phyloP scores from a whole-genome alignment of 1,139 yeast species.

The Yamadazyma songkhlaensis region DNA sequence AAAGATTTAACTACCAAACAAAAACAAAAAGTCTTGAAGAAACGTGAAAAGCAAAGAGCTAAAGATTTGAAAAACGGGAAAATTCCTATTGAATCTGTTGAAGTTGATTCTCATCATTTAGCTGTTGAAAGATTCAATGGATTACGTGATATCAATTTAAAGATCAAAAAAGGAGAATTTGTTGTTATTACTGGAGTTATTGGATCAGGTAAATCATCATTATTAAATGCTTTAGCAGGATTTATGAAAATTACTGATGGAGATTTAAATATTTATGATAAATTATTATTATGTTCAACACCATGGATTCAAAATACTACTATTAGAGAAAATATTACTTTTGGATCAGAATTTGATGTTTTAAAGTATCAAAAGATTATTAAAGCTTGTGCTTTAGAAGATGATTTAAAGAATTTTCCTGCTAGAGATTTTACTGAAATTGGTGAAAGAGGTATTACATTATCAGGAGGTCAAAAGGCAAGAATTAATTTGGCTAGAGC shows the following conservation, averaged over 20 bases:
- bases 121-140: conserved; percentile 22
- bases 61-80: conserved; percentile 4
- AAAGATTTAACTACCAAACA: conserved; percentile 15
- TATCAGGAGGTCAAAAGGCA: conserved; percentile 45
- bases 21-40: conserved; percentile 16
- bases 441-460: conserved; percentile 43
- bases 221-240: conserved; percentile 35
- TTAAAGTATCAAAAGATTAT: conserved; percentile 27
- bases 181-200: conserved; percentile 39
- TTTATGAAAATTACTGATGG: conserved; percentile 32
- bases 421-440: conserved; percentile 40
- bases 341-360: conserved; percentile 33
- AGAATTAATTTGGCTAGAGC: conserved; percentile 43
- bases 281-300: conserved; percentile 29
- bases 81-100: neutral
- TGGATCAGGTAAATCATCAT: conserved; percentile 40
- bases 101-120: neutral
- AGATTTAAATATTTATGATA: conserved; percentile 23
- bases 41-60: conserved; percentile 13
- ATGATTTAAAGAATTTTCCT: conserved; percentile 32
- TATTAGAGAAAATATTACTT: conserved; percentile 38
- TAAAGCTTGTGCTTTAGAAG: conserved; percentile 39
- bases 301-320: conserved; percentile 51
- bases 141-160: conserved; percentile 27
- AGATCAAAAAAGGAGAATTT: conserved; percentile 29